phyloP scores from a whole-genome alignment of 208 protist genomes.

The Crithidia acanthocephali region DNA sequence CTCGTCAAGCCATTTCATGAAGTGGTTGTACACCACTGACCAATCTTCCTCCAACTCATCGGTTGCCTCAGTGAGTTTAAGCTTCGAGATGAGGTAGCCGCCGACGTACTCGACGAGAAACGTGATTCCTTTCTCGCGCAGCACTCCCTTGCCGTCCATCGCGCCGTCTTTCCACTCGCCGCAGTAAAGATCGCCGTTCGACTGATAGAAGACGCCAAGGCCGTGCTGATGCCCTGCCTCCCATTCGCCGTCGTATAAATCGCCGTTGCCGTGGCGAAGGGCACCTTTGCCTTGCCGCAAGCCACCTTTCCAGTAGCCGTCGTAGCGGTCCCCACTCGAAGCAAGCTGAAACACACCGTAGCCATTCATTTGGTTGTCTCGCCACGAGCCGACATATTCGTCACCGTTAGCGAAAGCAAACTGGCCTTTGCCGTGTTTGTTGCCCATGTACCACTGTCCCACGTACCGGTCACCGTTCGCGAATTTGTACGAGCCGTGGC shows the following conservation, averaged over 20 bases:
- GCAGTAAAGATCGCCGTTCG: slow-evolving; percentile 62
- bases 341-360: slow-evolving; percentile 58
- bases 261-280: slow-evolving; percentile 52
- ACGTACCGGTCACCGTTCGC: slow-evolving; percentile 62
- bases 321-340: slow-evolving; percentile 52
- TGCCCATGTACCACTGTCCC: slow-evolving; percentile 72
- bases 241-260: slow-evolving; percentile 72
- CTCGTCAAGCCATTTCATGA: slow-evolving; percentile 19
- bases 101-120: slow-evolving; percentile 62
- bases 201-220: slow-evolving; percentile 51
- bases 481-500: slow-evolving; percentile 69
- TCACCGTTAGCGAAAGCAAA: slow-evolving; percentile 63
- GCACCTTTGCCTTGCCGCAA: slow-evolving; percentile 51
- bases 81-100: slow-evolving; percentile 57
- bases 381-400: slow-evolving; percentile 68
- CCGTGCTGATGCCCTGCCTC: slow-evolving; percentile 52
- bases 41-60: slow-evolving; percentile 32
- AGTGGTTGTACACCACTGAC: slow-evolving; percentile 25
- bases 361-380: slow-evolving; percentile 60
- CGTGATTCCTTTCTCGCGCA: slow-evolving; percentile 46
- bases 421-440: slow-evolving; percentile 66
- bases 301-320: slow-evolving; percentile 60
- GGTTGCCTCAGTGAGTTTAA: slow-evolving; percentile 12
- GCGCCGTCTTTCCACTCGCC: slow-evolving; percentile 66
- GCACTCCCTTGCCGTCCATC: slow-evolving; percentile 72